Evolutionary conservation across 2,329 filamentous ascomycete genomes (phyloP).

Genomic region (Teratosphaeria epicoccoides): DNA sequence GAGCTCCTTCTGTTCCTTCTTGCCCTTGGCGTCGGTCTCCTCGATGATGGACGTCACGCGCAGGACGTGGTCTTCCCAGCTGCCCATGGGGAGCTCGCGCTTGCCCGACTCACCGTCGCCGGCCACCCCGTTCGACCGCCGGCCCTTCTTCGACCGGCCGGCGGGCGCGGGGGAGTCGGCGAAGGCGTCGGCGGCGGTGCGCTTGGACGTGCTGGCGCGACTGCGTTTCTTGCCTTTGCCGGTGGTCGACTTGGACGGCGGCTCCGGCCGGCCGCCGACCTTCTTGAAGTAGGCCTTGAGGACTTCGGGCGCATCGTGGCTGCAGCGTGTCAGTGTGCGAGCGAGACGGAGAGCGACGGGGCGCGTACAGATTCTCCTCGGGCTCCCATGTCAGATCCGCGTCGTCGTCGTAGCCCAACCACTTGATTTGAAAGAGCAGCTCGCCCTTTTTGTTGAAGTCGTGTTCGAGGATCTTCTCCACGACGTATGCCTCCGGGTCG

Average conservation of each 20-base stretch:
- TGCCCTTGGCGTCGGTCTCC: conserved; percentile 24
- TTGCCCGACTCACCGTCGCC: conserved; percentile 2
- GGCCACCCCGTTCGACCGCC: conserved; percentile 18
- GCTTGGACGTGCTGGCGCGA: conserved; percentile 9
- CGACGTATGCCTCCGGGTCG: conserved; percentile 52
- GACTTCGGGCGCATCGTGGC: conserved; percentile 37
- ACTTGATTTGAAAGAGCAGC: conserved; percentile 62
- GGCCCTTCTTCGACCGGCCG: conserved; percentile 13
- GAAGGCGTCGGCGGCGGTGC: conserved; percentile 10
- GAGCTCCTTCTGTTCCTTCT: conserved; percentile 39
- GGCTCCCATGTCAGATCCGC: conserved; percentile 70
- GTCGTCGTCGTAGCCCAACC: conserved; percentile 65
- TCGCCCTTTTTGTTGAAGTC: conserved; percentile 46
- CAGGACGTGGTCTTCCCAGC: conserved; percentile 65
- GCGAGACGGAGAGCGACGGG: neutral
- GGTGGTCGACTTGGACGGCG: conserved; percentile 7
- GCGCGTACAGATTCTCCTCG: conserved; percentile 53
- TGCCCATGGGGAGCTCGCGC: conserved; percentile 61
- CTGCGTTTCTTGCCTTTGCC: conserved; percentile 19
- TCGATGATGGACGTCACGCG: conserved; percentile 64
- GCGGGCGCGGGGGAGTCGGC: conserved; percentile 19
- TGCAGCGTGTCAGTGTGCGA: neutral
- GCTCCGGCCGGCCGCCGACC: conserved; percentile 50
- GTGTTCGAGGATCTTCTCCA: conserved; percentile 63
- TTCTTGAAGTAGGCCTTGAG: conserved; percentile 53